phyloP scores from a whole-genome alignment of 345 rosid genomes.

The Noccaea bulbosa region DNA sequence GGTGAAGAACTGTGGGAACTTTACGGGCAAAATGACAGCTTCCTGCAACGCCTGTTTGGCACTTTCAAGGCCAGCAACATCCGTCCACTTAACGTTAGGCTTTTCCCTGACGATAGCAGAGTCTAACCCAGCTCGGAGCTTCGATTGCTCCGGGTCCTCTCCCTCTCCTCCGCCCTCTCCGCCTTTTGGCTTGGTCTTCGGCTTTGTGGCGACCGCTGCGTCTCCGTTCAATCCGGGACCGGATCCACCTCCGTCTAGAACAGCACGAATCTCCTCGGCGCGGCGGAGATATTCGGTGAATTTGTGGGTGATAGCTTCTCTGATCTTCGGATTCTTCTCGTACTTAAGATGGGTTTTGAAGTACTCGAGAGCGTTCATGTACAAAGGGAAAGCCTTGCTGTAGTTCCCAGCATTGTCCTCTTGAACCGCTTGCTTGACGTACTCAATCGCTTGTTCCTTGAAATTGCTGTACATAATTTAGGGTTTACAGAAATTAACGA shows the following conservation, averaged over 20 bases:
- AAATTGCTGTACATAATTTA: constrained; percentile 82
- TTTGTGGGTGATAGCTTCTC: constrained; percentile 72
- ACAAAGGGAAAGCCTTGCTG: constrained; percentile 79
- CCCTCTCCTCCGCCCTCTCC: constrained; percentile 68
- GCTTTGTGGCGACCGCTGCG: constrained; percentile 67
- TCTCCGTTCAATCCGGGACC: constrained; percentile 68
- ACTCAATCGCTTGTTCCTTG: constrained; percentile 93
- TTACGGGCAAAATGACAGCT: constrained; percentile 91
- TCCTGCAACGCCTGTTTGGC: constrained; percentile 87
- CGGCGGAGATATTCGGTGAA: constrained; percentile 86
- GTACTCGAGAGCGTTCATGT: constrained; percentile 92
- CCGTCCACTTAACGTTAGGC: constrained; percentile 84
- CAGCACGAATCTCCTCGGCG: constrained; percentile 91
- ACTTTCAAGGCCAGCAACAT: constrained; percentile 91
- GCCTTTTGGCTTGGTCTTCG: constrained; percentile 76
- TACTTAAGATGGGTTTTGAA: constrained; percentile 88
- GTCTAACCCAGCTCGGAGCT: constrained; percentile 77
- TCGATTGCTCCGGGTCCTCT: constrained; percentile 79
- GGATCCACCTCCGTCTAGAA: constrained; percentile 72
- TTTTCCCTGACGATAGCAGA: constrained; percentile 85
- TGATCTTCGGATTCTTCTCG: constrained; percentile 88
- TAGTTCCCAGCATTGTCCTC: constrained; percentile 91
- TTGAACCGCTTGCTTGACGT: constrained; percentile 85
- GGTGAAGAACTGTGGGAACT: constrained; percentile 90
- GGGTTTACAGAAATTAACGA: background rate